Conservation (phyloP, 371 early-diverging fungal genomes). For the Nematocida sp. region DNA sequence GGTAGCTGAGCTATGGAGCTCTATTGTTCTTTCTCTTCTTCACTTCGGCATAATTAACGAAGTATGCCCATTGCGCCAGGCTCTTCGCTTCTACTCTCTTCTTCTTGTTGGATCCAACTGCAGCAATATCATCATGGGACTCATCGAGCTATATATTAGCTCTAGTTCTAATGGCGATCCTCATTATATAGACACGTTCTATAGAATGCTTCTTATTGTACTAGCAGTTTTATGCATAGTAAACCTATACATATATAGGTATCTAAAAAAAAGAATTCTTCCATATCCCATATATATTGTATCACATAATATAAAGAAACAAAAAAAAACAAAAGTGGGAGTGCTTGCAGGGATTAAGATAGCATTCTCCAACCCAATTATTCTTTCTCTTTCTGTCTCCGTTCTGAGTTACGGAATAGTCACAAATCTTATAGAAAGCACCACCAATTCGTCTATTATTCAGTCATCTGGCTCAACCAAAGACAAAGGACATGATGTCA, state of each 20-base stretch:
- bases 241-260: constrained; percentile 52
- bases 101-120: constrained; percentile 63
- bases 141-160: constrained; percentile 39
- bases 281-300: constrained; percentile 60
- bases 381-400: constrained; percentile 61
- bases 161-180: constrained; percentile 13
- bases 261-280: constrained; percentile 59
- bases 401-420: constrained; percentile 64
- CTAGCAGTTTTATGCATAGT: constrained; percentile 47
- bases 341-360: constrained; percentile 62
- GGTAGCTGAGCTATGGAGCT: constrained; percentile 66
- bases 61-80: constrained; percentile 63
- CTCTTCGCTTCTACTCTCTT: constrained; percentile 63
- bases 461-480: neutral
- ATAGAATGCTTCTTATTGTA: constrained; percentile 55
- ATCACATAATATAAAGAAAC: constrained; percentile 35
- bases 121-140: constrained; percentile 57
- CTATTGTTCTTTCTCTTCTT: constrained; percentile 64
- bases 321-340: constrained; percentile 60
- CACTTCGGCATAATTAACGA: constrained; percentile 65
- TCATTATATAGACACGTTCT: constrained; percentile 35
- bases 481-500: constrained; percentile 39
- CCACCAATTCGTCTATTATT: constrained; percentile 53
- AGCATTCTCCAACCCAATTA: constrained; percentile 62
- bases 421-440: constrained; percentile 64